Evolutionary conservation across 1,139 yeast genomes (phyloP), one percentile per base, ranked within the genome.

Genomic region (Hyphopichia fennica): DNA sequence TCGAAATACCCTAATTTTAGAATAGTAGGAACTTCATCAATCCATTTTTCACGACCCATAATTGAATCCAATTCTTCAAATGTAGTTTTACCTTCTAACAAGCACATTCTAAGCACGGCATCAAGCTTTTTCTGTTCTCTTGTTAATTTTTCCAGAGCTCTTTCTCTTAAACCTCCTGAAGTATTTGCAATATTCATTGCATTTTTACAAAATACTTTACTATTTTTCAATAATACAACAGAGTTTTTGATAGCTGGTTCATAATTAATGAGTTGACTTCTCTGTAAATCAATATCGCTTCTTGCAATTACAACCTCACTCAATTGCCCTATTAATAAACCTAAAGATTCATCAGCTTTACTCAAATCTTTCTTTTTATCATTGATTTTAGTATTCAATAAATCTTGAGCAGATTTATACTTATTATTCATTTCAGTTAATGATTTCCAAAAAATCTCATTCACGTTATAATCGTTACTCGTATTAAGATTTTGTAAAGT

Each of bases 201-300:
- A 49, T 68, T 77, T 44, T 72, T 76, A 29, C 77, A 57, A 30
- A 77, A 62, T 2, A 67, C 72, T 38, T 61, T 67, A 32, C 69
- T 54, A 47, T 79, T 79, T 13, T 62, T 57, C 2, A 63, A 40
- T 17, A 79, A 57, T 0, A 71, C 52, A 1, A 46, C 51, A 29
- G 46, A 54, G 50, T 65, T 64, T 34, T 58, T 61, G 4, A 45
- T 48, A 0, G 78, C 69, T 22, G 59, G 57, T 19, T 61, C 67
- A 35, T 50, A 49, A 19, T 58, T 41, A n/a, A n/a, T 25, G 0
- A 77, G 39, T 39, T 62, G 67, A 19, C 72, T 57, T 44, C 82
- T 60, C 53, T 77, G 82, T n/a, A 77, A 51, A 41, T 77, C 83
- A 5, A 77, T 65, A 53, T 79, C 84, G 1, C 81, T 72, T 41